Conservation (phyloP, 768 basidiomycete genomes). For the Macrolepiota albuminosa region DNA sequence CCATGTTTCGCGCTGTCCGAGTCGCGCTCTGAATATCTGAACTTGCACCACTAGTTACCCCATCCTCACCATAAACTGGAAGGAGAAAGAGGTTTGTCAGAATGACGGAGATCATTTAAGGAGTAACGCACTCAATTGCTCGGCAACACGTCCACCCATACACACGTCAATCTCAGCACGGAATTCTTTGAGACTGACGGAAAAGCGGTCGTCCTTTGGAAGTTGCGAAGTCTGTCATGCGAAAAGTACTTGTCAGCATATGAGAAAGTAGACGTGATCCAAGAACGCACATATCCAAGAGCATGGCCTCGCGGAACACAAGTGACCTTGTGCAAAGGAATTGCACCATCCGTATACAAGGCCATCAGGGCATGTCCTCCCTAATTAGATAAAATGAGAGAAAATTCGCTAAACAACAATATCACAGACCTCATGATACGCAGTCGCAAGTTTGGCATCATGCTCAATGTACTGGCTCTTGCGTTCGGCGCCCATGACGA, state of each 20-base stretch:
- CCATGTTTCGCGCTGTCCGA: slow-evolving; percentile 77
- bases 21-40: slow-evolving; percentile 85
- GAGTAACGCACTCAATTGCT: slow-evolving; percentile 67
- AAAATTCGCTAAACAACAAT: neutral
- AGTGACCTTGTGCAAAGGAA: slow-evolving; percentile 97
- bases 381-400: slow-evolving; percentile 28
- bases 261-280: neutral
- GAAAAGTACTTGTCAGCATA: neutral
- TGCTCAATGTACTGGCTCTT: slow-evolving; percentile 86
- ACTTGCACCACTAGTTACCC: slow-evolving; percentile 88
- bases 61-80: slow-evolving; percentile 81
- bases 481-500: slow-evolving; percentile 95
- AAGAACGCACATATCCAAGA: slow-evolving; percentile 68
- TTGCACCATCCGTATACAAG: slow-evolving; percentile 90
- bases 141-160: slow-evolving; percentile 94
- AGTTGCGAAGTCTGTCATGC: slow-evolving; percentile 62
- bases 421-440: slow-evolving; percentile 82
- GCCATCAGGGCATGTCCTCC: slow-evolving; percentile 95
- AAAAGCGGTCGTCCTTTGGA: slow-evolving; percentile 73
- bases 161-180: slow-evolving; percentile 83
- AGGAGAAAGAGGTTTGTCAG: slow-evolving; percentile 11
- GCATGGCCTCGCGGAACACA: slow-evolving; percentile 96
- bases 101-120: neutral
- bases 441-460: slow-evolving; percentile 83
- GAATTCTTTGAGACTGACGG: slow-evolving; percentile 69